These are phyloP conservation scores for Margaritispora aquatica DNA, from an alignment of 495 filamentous ascomycete species.

Conservation along the genomic window DNA sequence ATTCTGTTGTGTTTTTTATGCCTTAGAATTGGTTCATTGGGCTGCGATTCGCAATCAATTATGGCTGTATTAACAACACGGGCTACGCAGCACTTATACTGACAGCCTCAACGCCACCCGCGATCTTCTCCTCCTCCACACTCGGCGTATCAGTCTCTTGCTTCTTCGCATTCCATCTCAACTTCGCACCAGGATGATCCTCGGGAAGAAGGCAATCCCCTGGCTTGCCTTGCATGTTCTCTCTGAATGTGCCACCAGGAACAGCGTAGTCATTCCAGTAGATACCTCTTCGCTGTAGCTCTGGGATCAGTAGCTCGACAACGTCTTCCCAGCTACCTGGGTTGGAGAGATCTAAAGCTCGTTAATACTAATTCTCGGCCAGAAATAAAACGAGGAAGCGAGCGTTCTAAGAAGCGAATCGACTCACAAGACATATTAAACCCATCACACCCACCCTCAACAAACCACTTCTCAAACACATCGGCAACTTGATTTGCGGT, in stretches of 20 bases:
- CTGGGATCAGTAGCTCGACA: constrained; percentile 54
- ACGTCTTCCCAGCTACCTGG: constrained; percentile 32
- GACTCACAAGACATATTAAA: constrained; percentile 27
- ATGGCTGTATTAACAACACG: too few species aligned
- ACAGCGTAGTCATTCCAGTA: constrained; percentile 42
- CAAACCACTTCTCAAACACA: constrained; percentile 53
- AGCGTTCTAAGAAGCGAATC: background rate
- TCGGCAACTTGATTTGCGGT: constrained; percentile 53
- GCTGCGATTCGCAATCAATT: too few species aligned
- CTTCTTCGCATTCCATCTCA: constrained; percentile 35
- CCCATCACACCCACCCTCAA: constrained; percentile 56
- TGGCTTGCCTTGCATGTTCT: constrained; percentile 26
- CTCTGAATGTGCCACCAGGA: constrained; percentile 40
- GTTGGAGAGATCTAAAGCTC: constrained; percentile 40
- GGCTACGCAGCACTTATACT: too few species aligned
- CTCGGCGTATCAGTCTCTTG: background rate
- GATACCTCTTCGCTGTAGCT: constrained; percentile 47
- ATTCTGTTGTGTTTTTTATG: too few species aligned
- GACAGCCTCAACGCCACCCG: background rate
- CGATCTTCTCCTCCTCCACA: background rate
- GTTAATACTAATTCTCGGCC: constrained; percentile 33
- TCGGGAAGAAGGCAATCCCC: constrained; percentile 39
- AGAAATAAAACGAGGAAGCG: constrained; percentile 30
- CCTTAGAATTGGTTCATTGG: too few species aligned
- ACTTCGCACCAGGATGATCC: constrained; percentile 44